Conservation (phyloP, 768 basidiomycete species). For the Favolaschia claudopus region DNA sequence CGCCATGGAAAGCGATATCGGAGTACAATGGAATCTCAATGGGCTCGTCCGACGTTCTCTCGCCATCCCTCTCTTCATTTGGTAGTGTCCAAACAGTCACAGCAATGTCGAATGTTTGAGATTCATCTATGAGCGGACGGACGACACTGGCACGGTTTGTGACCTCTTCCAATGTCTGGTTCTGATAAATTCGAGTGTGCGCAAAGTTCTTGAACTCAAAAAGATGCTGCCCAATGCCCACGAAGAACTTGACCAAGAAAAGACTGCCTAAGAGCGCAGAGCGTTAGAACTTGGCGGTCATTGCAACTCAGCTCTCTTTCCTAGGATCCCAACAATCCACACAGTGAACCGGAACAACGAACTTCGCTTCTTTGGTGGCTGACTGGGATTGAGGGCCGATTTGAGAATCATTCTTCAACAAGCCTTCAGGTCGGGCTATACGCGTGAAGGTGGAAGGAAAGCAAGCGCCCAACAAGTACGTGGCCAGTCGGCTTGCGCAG, state of each 20-base stretch:
- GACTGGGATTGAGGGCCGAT: slow-evolving; percentile 2
- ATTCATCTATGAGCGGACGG: slow-evolving; percentile 22
- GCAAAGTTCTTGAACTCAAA: slow-evolving; percentile 11
- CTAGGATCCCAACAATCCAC: no score
- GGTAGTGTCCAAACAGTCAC: slow-evolving; percentile 21
- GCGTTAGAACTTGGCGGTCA: no score
- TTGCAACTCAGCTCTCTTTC: no score
- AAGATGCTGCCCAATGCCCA: not conserved
- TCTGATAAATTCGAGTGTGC: slow-evolving; percentile 16
- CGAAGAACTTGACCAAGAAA: slow-evolving; percentile 1
- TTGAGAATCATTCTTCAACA: no score
- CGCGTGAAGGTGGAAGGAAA: no score
- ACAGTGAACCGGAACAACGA: slow-evolving; percentile 4
- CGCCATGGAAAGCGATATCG: slow-evolving; percentile 20
- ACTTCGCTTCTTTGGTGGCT: not conserved
- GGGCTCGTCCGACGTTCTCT: not conserved
- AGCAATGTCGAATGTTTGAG: slow-evolving; percentile 21
- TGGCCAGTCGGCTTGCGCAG: no score
- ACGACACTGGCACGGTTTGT: slow-evolving; percentile 13
- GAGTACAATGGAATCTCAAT: slow-evolving; percentile 17
- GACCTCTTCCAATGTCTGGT: slow-evolving; percentile 19
- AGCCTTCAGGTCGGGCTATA: no score
- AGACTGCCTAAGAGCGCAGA: no score
- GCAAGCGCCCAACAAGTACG: no score
- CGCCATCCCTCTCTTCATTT: not conserved